Percentiles rank a stretch among this genome's conserved stretches.
Evolutionary conservation across 441 rosid genomes (phyloP).

Genomic region (Gossypium trilobum): DNA sequence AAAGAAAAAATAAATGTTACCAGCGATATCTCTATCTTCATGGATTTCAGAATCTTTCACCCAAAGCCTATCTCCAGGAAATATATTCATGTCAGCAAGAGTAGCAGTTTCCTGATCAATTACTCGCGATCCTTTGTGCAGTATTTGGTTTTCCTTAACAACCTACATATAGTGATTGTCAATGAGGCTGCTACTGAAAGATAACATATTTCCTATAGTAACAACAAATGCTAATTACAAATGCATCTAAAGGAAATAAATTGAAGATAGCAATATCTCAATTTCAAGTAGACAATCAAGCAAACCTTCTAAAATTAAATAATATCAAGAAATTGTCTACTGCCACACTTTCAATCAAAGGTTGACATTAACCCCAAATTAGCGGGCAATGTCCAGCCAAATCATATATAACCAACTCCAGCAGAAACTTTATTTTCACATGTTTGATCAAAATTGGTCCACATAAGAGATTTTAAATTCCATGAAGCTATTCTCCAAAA

Average conservation of each 20-base stretch:
- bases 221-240: conserved; percentile 9
- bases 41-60: conserved; percentile 91
- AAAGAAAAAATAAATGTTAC: conserved; percentile 28
- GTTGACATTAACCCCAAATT: background rate
- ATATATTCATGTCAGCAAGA: conserved; percentile 90
- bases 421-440: background rate
- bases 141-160: conserved; percentile 89
- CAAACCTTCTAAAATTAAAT: background rate
- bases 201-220: background rate
- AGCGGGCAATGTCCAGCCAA: background rate
- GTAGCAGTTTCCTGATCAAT: conserved; percentile 86
- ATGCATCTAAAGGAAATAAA: background rate
- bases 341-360: background rate
- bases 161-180: conserved; percentile 41
- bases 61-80: conserved; percentile 95
- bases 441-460: background rate
- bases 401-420: background rate
- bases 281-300: background rate
- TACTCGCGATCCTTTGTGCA: conserved; percentile 69
- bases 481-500: background rate
- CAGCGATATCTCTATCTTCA: conserved; percentile 95
- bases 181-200: background rate
- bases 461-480: background rate
- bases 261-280: background rate
- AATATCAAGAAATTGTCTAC: background rate